Percentiles rank a stretch among this genome's conserved stretches.
Conservation (phyloP, 805 yeast genomes). For the Ogataea glucozyma region DNA sequence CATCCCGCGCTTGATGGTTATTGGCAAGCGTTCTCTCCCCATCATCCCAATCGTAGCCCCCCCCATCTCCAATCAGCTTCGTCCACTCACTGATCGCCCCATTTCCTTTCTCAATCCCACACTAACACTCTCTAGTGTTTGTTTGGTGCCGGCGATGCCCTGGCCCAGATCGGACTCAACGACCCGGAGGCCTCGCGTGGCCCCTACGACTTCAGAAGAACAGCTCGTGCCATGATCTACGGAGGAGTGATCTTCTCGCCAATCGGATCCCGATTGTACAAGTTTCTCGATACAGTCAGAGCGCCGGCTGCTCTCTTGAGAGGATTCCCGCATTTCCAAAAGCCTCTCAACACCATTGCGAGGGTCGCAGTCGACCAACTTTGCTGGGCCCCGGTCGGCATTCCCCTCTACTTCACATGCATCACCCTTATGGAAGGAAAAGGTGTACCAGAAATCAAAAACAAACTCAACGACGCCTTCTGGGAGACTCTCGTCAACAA, state of each 20-base stretch:
- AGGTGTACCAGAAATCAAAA: conserved; percentile 39
- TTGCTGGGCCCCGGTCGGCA: conserved; percentile 73
- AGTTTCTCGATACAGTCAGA: conserved; percentile 43
- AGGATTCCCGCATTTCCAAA: conserved; percentile 11
- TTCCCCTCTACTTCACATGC: conserved; percentile 68
- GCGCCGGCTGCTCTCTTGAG: conserved; percentile 34
- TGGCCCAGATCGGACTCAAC: conserved; percentile 64
- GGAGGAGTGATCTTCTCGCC: conserved; percentile 79
- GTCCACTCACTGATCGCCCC: not conserved
- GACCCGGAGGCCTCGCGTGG: conserved; percentile 11
- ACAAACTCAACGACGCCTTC: conserved; percentile 52
- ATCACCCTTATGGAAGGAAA: conserved; percentile 69
- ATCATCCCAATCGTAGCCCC: no score
- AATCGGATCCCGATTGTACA: conserved; percentile 72
- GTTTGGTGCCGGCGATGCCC: conserved; percentile 73
- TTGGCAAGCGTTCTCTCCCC: no score
- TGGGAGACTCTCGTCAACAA: conserved; percentile 69
- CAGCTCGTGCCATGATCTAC: conserved; percentile 63
- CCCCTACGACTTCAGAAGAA: conserved; percentile 53
- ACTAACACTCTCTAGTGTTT: conserved; percentile 13
- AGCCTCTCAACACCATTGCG: conserved; percentile 38
- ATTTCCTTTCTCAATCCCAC: not conserved
- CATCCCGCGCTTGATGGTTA: no score
- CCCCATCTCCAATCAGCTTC: no score
- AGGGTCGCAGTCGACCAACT: conserved; percentile 73